Evolutionary conservation across 2,329 filamentous ascomycete genomes (phyloP), one percentile per base, ranked within the genome.

Genomic region (Mariannaea elegans): DNA sequence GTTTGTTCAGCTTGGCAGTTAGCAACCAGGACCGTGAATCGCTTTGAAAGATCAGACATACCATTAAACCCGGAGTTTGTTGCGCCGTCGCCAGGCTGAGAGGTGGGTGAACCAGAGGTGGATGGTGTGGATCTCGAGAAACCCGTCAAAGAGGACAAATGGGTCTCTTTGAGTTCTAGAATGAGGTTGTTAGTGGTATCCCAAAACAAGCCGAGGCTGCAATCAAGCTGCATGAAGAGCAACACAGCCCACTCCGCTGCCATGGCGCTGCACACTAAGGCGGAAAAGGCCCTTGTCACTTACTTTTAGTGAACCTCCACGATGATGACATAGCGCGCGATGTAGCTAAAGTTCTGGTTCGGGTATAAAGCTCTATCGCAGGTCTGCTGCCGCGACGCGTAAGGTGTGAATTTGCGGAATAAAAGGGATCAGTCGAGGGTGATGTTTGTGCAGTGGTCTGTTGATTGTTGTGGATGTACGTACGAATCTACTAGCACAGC

Each of bases 141-240:
- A 31, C 51, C 36, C 16, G 45, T 13, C 41, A 49, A 36, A n/a
- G 52, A 45, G 16, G 23, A 31, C 45, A 61, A 24, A 58, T 58
- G 48, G 54, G 49, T 58, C 39, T 58, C 54, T 39, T 62, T 62
- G 29, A 58, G 45, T 54, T 62, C 48, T 50, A 29, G 1, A 29
- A 23, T 24, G 2, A 24, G 19, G 21, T 6, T 12, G 38, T 21
- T 13, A 18, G 34, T 49, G 23, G 32, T 36, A n/a, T n/a, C n/a
- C n/a, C n/a, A n/a, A n/a, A n/a, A n/a, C n/a, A n/a, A n/a, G n/a
- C n/a, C n/a, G n/a, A n/a, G n/a, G n/a, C n/a, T n/a, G n/a, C n/a
- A n/a, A n/a, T n/a, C 12, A 5, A 36, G 32, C 32, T 36, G 32
- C 32, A 36, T 14, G 13, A n/a, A 9, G 9, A 27, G 24, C 9